phyloP scores from a whole-genome alignment of 1,284 basidiomycete species.

The Termitomyces sp. region DNA sequence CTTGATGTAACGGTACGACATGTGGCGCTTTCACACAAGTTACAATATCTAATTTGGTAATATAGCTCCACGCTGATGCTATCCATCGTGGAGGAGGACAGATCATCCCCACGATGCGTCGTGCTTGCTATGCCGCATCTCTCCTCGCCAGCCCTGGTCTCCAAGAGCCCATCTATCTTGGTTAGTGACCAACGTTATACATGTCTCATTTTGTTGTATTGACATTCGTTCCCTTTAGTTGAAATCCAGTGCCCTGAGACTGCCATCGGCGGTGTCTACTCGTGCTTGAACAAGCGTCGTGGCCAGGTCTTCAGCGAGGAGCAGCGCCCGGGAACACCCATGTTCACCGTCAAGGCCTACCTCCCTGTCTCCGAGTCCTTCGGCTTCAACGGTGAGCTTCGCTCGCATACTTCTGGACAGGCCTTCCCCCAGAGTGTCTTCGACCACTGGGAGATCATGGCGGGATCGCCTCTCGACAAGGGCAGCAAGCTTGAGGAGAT shows the following conservation, averaged over 20 bases:
- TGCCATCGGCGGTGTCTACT: slow-evolving; percentile 97
- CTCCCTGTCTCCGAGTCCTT: slow-evolving; percentile 97
- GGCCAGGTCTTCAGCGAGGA: slow-evolving; percentile 98
- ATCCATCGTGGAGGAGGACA: slow-evolving; percentile 99
- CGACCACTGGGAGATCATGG: slow-evolving; percentile 87
- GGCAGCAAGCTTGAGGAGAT: slow-evolving; percentile 89
- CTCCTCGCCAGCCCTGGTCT: slow-evolving; percentile 88
- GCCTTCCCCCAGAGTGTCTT: slow-evolving; percentile 98
- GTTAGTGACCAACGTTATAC: slow-evolving; percentile 32
- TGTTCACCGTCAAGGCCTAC: slow-evolving; percentile 99
- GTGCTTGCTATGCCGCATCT: slow-evolving; percentile 94
- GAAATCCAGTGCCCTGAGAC: slow-evolving; percentile 94
- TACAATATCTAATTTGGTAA: neutral
- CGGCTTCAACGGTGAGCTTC: slow-evolving; percentile 97
- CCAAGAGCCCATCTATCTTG: slow-evolving; percentile 96
- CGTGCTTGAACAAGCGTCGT: slow-evolving; percentile 92
- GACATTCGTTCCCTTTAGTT: slow-evolving; percentile 30
- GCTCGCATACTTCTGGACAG: slow-evolving; percentile 91
- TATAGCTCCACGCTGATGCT: slow-evolving; percentile 92
- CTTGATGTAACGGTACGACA: slow-evolving; percentile 76
- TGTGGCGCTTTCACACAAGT: neutral
- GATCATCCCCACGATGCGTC: slow-evolving; percentile 96
- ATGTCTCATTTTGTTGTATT: neutral
- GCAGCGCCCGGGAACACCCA: slow-evolving; percentile 95
- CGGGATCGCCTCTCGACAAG: slow-evolving; percentile 78